Evolutionary conservation across 2,329 filamentous ascomycete genomes (phyloP).

Genomic region (Elsinoe ampelina): DNA sequence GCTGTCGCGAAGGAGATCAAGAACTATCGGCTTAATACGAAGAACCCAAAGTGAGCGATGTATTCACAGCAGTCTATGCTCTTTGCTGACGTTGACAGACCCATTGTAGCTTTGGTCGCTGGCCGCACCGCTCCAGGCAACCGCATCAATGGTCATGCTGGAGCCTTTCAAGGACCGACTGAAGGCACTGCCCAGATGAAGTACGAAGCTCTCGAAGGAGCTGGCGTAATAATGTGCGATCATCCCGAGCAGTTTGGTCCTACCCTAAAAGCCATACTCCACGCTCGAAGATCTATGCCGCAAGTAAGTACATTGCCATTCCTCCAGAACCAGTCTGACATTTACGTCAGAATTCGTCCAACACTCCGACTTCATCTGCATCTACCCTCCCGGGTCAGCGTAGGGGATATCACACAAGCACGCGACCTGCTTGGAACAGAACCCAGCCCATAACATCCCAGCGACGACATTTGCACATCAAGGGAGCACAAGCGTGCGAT

Average conservation of each 20-base stretch:
- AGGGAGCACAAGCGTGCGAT: conserved; percentile 44
- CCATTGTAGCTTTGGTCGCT: conserved; percentile 62
- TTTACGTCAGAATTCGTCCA: not conserved
- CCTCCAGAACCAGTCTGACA: not conserved
- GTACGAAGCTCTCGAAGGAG: conserved; percentile 54
- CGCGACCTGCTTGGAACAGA: conserved; percentile 12
- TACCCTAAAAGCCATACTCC: conserved; percentile 54
- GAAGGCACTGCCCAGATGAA: conserved; percentile 59
- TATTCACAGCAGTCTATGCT: not conserved
- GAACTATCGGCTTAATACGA: too few species aligned
- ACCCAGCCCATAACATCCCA: conserved; percentile 24
- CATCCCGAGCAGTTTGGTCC: conserved; percentile 68
- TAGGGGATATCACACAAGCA: conserved; percentile 40
- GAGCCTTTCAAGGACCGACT: conserved; percentile 59
- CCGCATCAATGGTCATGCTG: conserved; percentile 69
- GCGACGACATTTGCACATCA: conserved; percentile 47
- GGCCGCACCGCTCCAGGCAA: conserved; percentile 55
- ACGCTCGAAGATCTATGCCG: conserved; percentile 1
- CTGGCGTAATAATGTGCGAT: conserved; percentile 60
- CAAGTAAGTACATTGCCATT: not conserved
- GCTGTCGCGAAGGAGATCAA: conserved; percentile 64
- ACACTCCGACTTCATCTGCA: not conserved
- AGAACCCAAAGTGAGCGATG: conserved; percentile 51
- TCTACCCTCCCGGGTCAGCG: not conserved
- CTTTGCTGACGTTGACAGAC: conserved; percentile 35